Evolutionary conservation across 768 basidiomycete genomes (phyloP).

Genomic region (Boletellus ananiceps): DNA sequence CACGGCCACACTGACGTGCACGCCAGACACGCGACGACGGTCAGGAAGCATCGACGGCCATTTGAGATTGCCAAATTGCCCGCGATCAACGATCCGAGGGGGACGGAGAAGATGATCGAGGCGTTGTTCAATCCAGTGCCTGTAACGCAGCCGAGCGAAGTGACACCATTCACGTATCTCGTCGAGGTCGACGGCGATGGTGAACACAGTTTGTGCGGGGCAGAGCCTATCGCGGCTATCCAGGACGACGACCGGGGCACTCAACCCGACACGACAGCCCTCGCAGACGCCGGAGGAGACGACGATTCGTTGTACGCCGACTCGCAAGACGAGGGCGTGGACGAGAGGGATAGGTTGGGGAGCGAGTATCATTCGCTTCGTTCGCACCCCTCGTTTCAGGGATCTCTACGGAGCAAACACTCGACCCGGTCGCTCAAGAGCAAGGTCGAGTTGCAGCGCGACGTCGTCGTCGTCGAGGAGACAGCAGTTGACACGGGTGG

Average conservation of each 20-base stretch:
- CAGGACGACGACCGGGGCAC: background rate
- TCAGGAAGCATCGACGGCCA: slow-evolving; percentile 23
- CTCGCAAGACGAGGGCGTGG: slow-evolving; percentile 12
- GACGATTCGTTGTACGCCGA: slow-evolving; percentile 23
- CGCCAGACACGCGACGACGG: background rate
- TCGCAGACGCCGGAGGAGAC: slow-evolving; percentile 6
- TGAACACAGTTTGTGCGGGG: slow-evolving; percentile 1
- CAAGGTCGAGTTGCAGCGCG: slow-evolving; percentile 3
- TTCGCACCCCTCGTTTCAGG: slow-evolving; percentile 22
- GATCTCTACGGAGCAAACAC: slow-evolving; percentile 19
- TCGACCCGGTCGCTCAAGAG: slow-evolving; percentile 19
- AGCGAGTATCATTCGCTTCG: slow-evolving; percentile 30
- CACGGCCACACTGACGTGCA: background rate
- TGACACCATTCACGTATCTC: slow-evolving; percentile 38
- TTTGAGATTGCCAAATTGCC: slow-evolving; percentile 41
- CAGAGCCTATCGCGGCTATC: background rate
- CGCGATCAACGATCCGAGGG: slow-evolving; percentile 51
- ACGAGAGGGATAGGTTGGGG: slow-evolving; percentile 6
- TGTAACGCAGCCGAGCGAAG: slow-evolving; percentile 28
- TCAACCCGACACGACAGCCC: background rate
- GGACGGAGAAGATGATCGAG: slow-evolving; percentile 73
- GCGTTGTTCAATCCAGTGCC: slow-evolving; percentile 72
- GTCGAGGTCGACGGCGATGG: slow-evolving; percentile 22
- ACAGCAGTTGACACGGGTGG: background rate
- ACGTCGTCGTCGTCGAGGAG: background rate